Evolutionary conservation across 2,329 filamentous ascomycete genomes (phyloP), one percentile per base, ranked within the genome.

Genomic region (Paraconiothyrium brasiliense): DNA sequence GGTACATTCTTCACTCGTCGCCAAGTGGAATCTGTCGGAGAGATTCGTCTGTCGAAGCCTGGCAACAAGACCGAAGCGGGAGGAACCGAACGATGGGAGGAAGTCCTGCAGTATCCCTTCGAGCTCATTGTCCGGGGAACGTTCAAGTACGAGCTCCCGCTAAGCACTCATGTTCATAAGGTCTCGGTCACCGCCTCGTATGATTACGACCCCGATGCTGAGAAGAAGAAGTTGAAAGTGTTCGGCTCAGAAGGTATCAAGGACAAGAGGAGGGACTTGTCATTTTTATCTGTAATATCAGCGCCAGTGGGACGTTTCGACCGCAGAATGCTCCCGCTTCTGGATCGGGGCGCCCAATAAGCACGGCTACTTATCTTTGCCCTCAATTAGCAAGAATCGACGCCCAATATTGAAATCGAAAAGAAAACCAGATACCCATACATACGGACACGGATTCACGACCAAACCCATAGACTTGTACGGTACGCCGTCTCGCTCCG

Each of bases 61-160:
- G 94, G 94, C 4, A 99, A 98, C 78, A 89, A 89, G 70, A 98
- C 95, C 0, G 89, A 93, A 73, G 83, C 87, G 47, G 91, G 92
- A 44, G 95, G 94, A 9, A 90, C 90, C 1, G 89, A 91, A 73
- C 88, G 94, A 13, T 99, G 95, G 95, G 93, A 97, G 76, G 87
- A 89, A 62, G 94, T 98, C 50, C 84, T 97, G 54, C 88, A 96
- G 67, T 92, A 97, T 77, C 92, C 94, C 48, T 99, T 98, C 70
- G 93, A 97, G 68, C 85, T 99, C 52, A 94, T 98, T 63, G 87
- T 99, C 46, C 90, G 95, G 70, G 95, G 95, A 24, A 91, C 95
- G 14, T 84, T 99, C 68, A 93, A 94, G 74, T 99, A 99, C 73
- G 84, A 87, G 64, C 79, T 90, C 3, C 87, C 88, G 8, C 79